Base-by-base conservation (phyloP, 192 early-diverging fungal species). In the Allomyces macrogynus region DNA sequence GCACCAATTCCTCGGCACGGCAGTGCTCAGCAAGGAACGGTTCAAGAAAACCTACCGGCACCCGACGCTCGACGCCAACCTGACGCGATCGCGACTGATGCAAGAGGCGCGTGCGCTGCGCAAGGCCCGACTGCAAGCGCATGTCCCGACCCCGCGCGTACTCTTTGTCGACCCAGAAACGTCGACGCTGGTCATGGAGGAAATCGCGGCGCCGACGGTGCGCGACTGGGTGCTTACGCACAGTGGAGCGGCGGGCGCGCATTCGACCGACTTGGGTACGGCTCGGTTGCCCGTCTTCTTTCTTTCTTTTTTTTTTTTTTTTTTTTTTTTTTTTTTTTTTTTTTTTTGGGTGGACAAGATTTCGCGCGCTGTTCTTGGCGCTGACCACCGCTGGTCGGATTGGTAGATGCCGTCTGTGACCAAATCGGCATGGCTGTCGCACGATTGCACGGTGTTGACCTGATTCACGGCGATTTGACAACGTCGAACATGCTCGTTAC, bases 401-500 rank as follows among this genome's bases (percentile, higher is more conserved):
- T 3, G 1, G 23, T 23, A 73, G 67, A 68, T 32, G 60, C 68
- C 43, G 61, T 82, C 16, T 81, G 77, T 75, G 73, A 65, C 61
- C 72, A 67, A 16, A 83, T 88, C 61, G 90, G 90, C 3, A 44
- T 27, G 14, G 77, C 83, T 5, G 66, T 99, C 44, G 86, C 87
- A 12, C 71, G 73, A 66, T 86, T 97, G 84, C 96, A 99, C 74
- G 75, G 71, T 57, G 69, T 81, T 61, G 88, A 91, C 71, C 81
- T 99, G 61, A 76, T 99, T 57, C 96, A 99, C 67, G 96, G 96
- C 0, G 96, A 99, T 72, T 74, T 99, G 68, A 99, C 96, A 1
- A 95, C 93, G 0, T 95, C 92, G 7, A 99, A 99, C 72, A 78
- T 97, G 71, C 82, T 96, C 70, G 54, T 94, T 40, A 71, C 86